Conservation (phyloP, 2,329 filamentous ascomycete species). For the Pyricularia pennisetigena region DNA sequence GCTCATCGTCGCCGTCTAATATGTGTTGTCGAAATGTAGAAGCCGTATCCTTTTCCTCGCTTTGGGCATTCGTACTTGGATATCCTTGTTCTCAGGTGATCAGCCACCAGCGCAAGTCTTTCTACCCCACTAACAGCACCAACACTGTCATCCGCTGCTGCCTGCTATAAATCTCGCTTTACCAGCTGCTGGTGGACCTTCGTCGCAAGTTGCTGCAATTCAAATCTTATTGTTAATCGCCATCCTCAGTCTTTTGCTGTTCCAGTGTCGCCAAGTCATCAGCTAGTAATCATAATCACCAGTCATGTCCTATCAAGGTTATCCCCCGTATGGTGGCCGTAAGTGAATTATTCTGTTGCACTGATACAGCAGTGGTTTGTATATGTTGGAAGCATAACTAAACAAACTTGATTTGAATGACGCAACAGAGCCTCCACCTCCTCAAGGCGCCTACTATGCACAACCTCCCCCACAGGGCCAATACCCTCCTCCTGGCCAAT, state of each 20-base stretch:
- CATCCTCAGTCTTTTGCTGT: not conserved
- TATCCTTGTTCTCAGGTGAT: not conserved
- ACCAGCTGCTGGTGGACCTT: not conserved
- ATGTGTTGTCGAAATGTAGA: not conserved
- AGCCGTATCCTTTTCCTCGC: not conserved
- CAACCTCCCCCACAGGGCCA: slow-evolving; percentile 14
- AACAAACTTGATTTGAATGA: not conserved
- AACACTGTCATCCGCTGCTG: not conserved
- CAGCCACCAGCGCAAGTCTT: not conserved
- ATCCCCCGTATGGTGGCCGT: slow-evolving; percentile 24
- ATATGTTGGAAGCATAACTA: not conserved
- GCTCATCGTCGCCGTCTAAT: not conserved
- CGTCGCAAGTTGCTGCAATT: not conserved
- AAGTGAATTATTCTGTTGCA: slow-evolving; percentile 10
- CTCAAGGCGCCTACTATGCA: slow-evolving; percentile 15
- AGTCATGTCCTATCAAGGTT: slow-evolving; percentile 23
- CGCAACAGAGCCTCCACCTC: slow-evolving; percentile 10
- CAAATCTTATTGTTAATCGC: not conserved
- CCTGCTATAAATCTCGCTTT: not conserved
- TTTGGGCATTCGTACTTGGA: not conserved
- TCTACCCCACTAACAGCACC: not conserved
- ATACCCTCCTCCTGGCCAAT: slow-evolving; percentile 13
- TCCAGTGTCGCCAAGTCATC: not conserved
- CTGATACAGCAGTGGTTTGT: not conserved
- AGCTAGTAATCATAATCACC: not conserved